Conservation (phyloP, 2,329 filamentous ascomycete genomes). For the Nemania sp. region DNA sequence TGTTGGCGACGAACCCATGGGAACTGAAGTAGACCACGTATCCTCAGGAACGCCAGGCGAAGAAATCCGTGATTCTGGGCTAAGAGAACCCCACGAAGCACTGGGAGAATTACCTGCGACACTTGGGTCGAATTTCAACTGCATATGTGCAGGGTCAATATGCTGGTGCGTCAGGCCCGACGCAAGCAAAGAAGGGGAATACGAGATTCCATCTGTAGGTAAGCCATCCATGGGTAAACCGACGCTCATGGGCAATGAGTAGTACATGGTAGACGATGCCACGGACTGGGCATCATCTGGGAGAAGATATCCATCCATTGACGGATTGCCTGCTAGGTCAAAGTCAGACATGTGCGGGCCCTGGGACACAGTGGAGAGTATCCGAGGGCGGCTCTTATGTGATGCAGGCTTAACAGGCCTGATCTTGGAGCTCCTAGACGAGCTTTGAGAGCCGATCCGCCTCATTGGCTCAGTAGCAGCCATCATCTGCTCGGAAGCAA, state of each 20-base stretch:
- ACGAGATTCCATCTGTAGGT: slow-evolving; percentile 58
- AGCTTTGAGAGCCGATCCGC: slow-evolving; percentile 59
- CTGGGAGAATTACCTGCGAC: slow-evolving; percentile 63
- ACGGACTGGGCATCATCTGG: slow-evolving; percentile 63
- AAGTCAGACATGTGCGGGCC: slow-evolving; percentile 62
- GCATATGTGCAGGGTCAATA: slow-evolving; percentile 68
- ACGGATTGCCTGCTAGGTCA: slow-evolving; percentile 66
- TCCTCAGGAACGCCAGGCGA: slow-evolving; percentile 64
- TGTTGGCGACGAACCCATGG: slow-evolving; percentile 57
- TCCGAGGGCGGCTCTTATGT: slow-evolving; percentile 58
- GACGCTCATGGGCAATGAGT: slow-evolving; percentile 53
- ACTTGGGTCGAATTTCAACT: slow-evolving; percentile 64
- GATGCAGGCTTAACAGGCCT: slow-evolving; percentile 57
- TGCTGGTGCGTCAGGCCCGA: slow-evolving; percentile 63
- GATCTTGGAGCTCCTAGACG: slow-evolving; percentile 60
- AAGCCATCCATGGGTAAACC: slow-evolving; percentile 59
- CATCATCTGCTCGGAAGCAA: slow-evolving; percentile 53
- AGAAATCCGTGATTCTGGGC: slow-evolving; percentile 65
- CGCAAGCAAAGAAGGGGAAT: slow-evolving; percentile 56
- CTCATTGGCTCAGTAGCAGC: slow-evolving; percentile 59
- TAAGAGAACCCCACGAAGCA: slow-evolving; percentile 64
- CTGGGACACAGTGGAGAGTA: slow-evolving; percentile 63
- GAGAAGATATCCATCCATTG: slow-evolving; percentile 65
- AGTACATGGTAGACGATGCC: slow-evolving; percentile 62
- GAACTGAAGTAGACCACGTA: slow-evolving; percentile 56